Base-by-base conservation (phyloP, 306 rosid species). In the Cajanus cajan region DNA sequence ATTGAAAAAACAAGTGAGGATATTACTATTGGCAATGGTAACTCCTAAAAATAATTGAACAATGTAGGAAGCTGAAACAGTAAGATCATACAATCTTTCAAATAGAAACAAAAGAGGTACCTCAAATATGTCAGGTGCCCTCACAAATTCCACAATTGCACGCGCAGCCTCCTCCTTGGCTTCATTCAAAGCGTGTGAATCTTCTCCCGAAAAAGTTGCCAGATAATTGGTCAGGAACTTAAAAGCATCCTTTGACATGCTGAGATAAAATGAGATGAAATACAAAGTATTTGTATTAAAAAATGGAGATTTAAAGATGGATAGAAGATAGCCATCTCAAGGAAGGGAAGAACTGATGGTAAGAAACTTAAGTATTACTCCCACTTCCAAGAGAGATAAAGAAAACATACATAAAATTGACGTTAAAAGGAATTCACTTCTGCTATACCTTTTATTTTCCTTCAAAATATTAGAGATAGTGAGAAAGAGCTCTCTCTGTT, bases 131-230 rank as follows among this genome's bases (percentile, higher is more conserved):
- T 91, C 96, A 36, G 97, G 90, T 9, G 88, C 85, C 88, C 81
- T 96, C 76, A 96, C 94, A 87, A 93, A 96, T 36, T 93, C 98
- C 41, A 91, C 86, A 83, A 96, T 81, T 40, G 98, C 88, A 79
- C 73, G 89, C 8, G 87, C 93, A 63, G 99, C 98, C 83, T 88
- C 98, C 83, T 93, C 98, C 87, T 91, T 96, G 24, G 97, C 96
- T 86, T 91, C 93, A 75, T 75, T 77, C 86, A 96, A 80, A 47
- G 73, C 85, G 63, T 83, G 9, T 22, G 82, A 89, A 64, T 96
- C 99, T 88, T 96, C 97, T 73, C 85, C 93, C 44, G 87, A 76
- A 87, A 93, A 96, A 2, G 98, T 90, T 1, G 68, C 93, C 85
- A 96, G 88, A 82, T 93, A 96, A 85, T 82, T 90, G 79, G 90